These are phyloP conservation scores for Ustilago xerochloae DNA, from an alignment of 1,284 basidiomycete genomes.

Conservation along the genomic window DNA sequence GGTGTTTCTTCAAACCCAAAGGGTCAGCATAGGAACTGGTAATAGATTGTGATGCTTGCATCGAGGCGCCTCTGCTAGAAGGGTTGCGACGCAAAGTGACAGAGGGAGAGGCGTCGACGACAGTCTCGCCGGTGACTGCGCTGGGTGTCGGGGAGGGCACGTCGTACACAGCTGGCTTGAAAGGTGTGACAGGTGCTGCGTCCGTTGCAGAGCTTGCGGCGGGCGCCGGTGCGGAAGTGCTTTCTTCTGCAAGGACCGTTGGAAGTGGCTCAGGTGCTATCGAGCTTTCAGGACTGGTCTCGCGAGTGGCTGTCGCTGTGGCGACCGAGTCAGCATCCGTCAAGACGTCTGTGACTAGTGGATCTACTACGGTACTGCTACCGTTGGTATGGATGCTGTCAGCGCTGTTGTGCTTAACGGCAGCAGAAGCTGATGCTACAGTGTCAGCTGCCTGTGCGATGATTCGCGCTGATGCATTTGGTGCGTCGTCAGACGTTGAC, in stretches of 20 bases:
- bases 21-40: slow-evolving; percentile 34
- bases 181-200: neutral
- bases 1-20: slow-evolving; percentile 39
- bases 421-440: neutral
- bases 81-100: slow-evolving; percentile 28
- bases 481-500: slow-evolving; percentile 25
- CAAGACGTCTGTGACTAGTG: slow-evolving; percentile 29
- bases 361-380: slow-evolving; percentile 19
- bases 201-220: neutral
- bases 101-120: slow-evolving; percentile 10
- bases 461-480: neutral
- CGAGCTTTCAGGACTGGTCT: slow-evolving; percentile 28
- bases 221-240: neutral
- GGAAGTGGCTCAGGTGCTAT: neutral
- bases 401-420: neutral
- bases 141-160: neutral
- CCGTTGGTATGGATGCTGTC: neutral
- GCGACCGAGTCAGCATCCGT: slow-evolving; percentile 38
- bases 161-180: neutral
- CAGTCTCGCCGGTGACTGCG: neutral
- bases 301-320: slow-evolving; percentile 39
- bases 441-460: neutral
- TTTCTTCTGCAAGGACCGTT: neutral
- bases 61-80: slow-evolving; percentile 32
- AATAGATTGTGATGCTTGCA: slow-evolving; percentile 46